These are phyloP conservation scores for Chloranthus sessilifolius DNA, from an alignment of 164 flowering plant species.

Conservation along the genomic window DNA sequence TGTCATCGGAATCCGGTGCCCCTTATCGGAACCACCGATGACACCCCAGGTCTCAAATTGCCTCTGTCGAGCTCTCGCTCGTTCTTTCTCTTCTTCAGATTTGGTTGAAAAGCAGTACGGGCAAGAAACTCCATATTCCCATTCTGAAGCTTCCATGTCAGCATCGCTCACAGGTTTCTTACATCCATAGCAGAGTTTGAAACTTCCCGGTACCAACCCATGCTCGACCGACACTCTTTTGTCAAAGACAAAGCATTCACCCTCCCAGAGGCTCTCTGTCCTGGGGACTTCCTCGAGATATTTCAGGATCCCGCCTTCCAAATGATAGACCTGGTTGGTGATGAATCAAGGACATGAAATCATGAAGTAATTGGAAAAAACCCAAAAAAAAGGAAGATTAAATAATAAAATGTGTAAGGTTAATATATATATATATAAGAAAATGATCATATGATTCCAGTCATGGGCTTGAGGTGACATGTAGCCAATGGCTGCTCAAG, in stretches of 20 bases:
- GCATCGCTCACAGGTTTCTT: conserved; percentile 83
- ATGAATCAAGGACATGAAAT: background rate
- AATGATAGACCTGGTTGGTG: conserved; percentile 72
- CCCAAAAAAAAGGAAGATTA: no score
- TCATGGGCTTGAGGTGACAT: no score
- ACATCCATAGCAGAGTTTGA: conserved; percentile 94
- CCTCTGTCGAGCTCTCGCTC: conserved; percentile 91
- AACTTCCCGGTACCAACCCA: conserved; percentile 73
- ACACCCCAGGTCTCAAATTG: conserved; percentile 82
- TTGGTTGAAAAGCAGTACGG: conserved; percentile 75
- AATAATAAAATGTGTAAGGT: no score
- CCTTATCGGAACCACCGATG: conserved; percentile 92
- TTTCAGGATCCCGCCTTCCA: conserved; percentile 88
- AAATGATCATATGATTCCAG: no score
- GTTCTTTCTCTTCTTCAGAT: conserved; percentile 87
- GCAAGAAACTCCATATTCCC: conserved; percentile 83
- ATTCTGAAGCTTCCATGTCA: conserved; percentile 84
- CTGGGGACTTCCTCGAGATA: conserved; percentile 85
- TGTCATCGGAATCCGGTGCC: conserved; percentile 30
- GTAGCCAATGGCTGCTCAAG: no score
- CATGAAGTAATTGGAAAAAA: background rate
- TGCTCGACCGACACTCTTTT: conserved; percentile 92
- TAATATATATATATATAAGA: no score
- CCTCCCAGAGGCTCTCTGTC: conserved; percentile 84
- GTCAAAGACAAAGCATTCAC: conserved; percentile 97